These are phyloP conservation scores for Phaeotremella fagi DNA, from an alignment of 768 basidiomycete species.

Conservation along the genomic window DNA sequence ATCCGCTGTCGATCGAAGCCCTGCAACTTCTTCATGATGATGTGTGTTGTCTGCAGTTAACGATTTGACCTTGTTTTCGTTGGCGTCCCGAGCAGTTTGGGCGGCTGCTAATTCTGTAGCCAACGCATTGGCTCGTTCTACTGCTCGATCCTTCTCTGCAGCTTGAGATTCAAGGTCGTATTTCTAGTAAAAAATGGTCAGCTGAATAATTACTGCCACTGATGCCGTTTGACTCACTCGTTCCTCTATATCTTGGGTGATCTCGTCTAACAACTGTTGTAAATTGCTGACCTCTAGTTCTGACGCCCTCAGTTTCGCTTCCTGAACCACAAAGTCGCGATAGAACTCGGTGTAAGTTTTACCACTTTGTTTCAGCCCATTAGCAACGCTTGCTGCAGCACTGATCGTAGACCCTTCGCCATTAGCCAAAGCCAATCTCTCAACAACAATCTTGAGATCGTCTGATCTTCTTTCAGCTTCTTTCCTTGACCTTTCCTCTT, in stretches of 20 bases:
- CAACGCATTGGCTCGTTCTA: conserved; percentile 72
- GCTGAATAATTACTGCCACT: neutral
- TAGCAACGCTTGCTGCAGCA: conserved; percentile 82
- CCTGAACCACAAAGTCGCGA: conserved; percentile 77
- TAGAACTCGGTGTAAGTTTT: conserved; percentile 94
- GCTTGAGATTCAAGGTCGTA: conserved; percentile 87
- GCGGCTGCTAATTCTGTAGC: conserved; percentile 72
- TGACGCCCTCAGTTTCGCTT: conserved; percentile 74
- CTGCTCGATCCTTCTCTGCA: conserved; percentile 76
- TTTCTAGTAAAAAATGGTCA: conserved; percentile 55
- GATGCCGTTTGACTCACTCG: conserved; percentile 54
- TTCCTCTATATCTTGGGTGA: conserved; percentile 87
- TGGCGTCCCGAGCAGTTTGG: conserved; percentile 68
- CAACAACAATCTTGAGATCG: conserved; percentile 59
- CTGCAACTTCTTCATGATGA: conserved; percentile 25
- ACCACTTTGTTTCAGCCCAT: conserved; percentile 65
- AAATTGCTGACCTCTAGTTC: conserved; percentile 77
- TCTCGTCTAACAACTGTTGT: conserved; percentile 70
- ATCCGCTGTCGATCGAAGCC: conserved; percentile 33
- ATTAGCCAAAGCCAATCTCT: conserved; percentile 36
- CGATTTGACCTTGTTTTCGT: conserved; percentile 44
- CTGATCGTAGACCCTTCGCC: conserved; percentile 64
- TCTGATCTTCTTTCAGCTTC: conserved; percentile 65
- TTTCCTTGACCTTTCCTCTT: conserved; percentile 65
- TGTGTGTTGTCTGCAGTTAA: conserved; percentile 18